These are phyloP conservation scores for Cladophialophora carrionii DNA, from an alignment of 2,329 filamentous ascomycete species.

Conservation along the genomic window DNA sequence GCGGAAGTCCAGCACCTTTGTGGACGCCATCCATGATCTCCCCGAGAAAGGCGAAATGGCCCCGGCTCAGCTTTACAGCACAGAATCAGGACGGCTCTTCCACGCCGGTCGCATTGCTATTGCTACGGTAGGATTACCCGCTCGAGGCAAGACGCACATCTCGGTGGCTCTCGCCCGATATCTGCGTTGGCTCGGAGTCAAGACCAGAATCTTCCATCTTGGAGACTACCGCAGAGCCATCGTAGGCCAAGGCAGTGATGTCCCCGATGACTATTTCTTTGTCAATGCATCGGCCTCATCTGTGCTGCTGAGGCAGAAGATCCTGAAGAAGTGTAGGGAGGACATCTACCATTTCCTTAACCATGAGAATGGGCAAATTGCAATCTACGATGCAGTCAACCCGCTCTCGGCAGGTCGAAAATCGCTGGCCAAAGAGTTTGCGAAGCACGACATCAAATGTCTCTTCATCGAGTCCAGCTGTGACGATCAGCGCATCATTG, in stretches of 20 bases:
- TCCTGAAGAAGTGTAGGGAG: slow-evolving; percentile 93
- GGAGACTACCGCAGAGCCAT: slow-evolving; percentile 95
- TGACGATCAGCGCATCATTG: slow-evolving; percentile 87
- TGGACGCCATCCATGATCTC: slow-evolving; percentile 95
- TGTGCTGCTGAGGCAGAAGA: slow-evolving; percentile 93
- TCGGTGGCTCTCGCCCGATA: slow-evolving; percentile 95
- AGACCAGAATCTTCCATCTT: slow-evolving; percentile 95
- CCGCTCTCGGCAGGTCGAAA: slow-evolving; percentile 79
- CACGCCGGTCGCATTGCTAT: slow-evolving; percentile 97
- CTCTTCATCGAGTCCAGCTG: slow-evolving; percentile 97
- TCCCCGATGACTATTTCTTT: slow-evolving; percentile 97
- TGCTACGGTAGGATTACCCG: slow-evolving; percentile 92
- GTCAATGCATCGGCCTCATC: slow-evolving; percentile 90
- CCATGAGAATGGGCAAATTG: slow-evolving; percentile 95
- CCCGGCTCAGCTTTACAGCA: slow-evolving; percentile 95
- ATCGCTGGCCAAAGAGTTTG: slow-evolving; percentile 89
- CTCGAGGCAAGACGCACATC: slow-evolving; percentile 95
- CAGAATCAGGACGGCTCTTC: slow-evolving; percentile 94
- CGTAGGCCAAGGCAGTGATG: slow-evolving; percentile 76
- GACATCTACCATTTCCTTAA: slow-evolving; percentile 97
- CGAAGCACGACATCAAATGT: slow-evolving; percentile 96
- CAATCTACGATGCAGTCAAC: slow-evolving; percentile 98
- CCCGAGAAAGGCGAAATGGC: slow-evolving; percentile 82
- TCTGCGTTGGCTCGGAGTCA: slow-evolving; percentile 94
- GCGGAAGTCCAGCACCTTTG: slow-evolving; percentile 91